Conservation (phyloP, 2,329 filamentous ascomycete genomes). For the Aspergillus japonicus region DNA sequence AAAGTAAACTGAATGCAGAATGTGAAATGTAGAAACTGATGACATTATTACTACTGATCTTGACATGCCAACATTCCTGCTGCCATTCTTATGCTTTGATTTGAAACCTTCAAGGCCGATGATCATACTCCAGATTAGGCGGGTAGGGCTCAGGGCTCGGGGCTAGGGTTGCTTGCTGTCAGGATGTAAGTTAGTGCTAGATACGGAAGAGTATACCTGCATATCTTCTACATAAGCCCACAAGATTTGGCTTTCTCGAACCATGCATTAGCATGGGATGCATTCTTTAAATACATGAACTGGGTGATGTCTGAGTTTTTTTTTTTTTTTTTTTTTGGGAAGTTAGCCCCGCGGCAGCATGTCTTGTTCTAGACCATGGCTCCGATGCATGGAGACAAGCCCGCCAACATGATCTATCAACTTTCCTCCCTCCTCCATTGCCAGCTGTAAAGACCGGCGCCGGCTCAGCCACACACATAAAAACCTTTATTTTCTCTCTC, state of each 20-base stretch:
- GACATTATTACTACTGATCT: too few relatives aligned
- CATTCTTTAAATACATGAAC: background rate
- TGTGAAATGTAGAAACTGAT: too few relatives aligned
- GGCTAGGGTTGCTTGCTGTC: conserved; percentile 7
- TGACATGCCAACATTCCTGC: too few relatives aligned
- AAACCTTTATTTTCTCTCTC: background rate
- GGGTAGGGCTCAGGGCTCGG: conserved; percentile 14
- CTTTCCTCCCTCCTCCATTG: background rate
- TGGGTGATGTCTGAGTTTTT: background rate
- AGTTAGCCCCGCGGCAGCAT: background rate
- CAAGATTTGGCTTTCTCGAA: background rate
- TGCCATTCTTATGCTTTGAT: too few relatives aligned
- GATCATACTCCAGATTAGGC: background rate
- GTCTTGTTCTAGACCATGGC: background rate
- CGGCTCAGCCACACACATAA: background rate
- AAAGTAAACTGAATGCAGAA: too few relatives aligned
- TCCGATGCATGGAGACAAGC: background rate
- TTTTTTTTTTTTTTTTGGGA: background rate
- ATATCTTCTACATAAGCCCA: background rate
- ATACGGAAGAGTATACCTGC: background rate
- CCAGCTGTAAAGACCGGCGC: background rate
- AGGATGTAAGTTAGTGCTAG: background rate
- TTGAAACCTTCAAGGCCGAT: too few relatives aligned
- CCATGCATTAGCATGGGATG: background rate
- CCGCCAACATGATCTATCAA: background rate